These are phyloP conservation scores for Fusarium sp. DNA, from an alignment of 2,329 filamentous ascomycete genomes.

Conservation along the genomic window DNA sequence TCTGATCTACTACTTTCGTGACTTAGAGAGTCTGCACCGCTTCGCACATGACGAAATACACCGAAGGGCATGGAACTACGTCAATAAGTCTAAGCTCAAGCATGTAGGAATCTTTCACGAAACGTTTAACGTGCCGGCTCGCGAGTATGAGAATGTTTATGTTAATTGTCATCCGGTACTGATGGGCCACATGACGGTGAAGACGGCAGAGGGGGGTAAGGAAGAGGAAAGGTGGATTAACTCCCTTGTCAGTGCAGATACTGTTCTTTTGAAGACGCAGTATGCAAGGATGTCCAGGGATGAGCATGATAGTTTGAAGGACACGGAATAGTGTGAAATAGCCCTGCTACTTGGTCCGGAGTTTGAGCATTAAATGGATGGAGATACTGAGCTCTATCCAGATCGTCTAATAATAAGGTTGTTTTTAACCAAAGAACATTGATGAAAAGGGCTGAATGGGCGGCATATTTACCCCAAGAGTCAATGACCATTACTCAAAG, in stretches of 20 bases:
- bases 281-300: conserved; percentile 45
- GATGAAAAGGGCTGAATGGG: background rate
- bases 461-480: background rate
- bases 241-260: conserved; percentile 46
- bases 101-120: conserved; percentile 64
- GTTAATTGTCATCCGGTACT: conserved; percentile 52
- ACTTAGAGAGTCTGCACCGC: conserved; percentile 56
- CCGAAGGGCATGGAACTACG: conserved; percentile 59
- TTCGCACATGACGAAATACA: conserved; percentile 61
- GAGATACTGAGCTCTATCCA: background rate
- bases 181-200: conserved; percentile 44
- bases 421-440: background rate
- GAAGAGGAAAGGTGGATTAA: conserved; percentile 45
- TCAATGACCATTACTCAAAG: background rate
- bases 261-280: conserved; percentile 46
- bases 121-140: conserved; percentile 55
- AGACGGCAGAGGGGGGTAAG: conserved; percentile 20
- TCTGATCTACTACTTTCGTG: conserved; percentile 59
- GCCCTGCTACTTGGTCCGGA: no score
- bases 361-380: background rate
- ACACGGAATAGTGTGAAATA: conserved; percentile 1
- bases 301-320: conserved; percentile 27
- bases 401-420: background rate
- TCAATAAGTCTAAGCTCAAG: conserved; percentile 46
- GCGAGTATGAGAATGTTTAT: conserved; percentile 62